Evolutionary conservation across 805 yeast genomes (phyloP).

Genomic region (Metschnikowia shivogae): DNA sequence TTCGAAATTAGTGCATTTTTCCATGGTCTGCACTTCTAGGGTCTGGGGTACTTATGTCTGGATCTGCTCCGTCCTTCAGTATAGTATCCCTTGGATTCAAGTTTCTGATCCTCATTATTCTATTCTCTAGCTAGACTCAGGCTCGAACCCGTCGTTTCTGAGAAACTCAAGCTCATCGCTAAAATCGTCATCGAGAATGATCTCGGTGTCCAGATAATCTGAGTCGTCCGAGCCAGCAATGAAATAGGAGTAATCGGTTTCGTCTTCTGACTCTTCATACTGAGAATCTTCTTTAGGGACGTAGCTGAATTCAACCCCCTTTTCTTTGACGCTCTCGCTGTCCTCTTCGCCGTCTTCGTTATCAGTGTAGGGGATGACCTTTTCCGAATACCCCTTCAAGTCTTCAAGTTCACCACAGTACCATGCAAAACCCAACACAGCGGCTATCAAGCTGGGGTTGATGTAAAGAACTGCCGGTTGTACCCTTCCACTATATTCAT

Average conservation of each 20-base stretch:
- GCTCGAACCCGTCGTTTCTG: not conserved
- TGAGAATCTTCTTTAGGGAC: no score
- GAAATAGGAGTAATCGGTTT: conserved; percentile 8
- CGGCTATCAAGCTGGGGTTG: conserved; percentile 43
- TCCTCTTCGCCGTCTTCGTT: not conserved
- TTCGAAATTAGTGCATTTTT: no score
- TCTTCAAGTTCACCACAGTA: conserved; percentile 38
- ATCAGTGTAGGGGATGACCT: conserved; percentile 17
- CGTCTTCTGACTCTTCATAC: conserved; percentile 11
- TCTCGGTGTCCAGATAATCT: conserved; percentile 14
- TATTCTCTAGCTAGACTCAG: not conserved
- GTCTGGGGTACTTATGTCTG: no score
- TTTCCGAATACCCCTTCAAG: conserved; percentile 38
- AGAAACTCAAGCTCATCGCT: not conserved
- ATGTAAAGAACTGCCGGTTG: conserved; percentile 69
- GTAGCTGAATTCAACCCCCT: not conserved
- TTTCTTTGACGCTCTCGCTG: not conserved
- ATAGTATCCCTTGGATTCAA: no score
- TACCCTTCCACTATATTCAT: conserved; percentile 39
- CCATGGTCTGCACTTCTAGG: no score
- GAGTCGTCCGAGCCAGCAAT: not conserved
- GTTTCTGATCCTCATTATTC: no score
- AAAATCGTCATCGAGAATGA: conserved; percentile 2
- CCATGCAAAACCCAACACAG: conserved; percentile 32
- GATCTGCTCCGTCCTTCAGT: no score